Percentiles rank a stretch among this genome's conserved stretches.
Conservation (phyloP, 2,329 filamentous ascomycete genomes). For the Colletotrichum endophyticum region DNA sequence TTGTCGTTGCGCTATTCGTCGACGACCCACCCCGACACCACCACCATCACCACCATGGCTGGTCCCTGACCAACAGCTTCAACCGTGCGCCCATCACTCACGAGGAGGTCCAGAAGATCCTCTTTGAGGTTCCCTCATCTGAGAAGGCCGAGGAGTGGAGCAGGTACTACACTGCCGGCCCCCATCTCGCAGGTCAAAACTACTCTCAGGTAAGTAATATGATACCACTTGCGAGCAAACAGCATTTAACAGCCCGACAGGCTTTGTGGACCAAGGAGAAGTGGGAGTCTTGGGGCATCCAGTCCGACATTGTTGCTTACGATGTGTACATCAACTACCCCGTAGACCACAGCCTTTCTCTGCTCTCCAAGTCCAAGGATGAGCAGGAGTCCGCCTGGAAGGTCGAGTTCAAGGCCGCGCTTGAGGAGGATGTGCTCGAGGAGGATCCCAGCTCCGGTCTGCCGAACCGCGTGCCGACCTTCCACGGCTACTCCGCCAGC, state of each 20-base stretch:
- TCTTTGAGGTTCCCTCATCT: slow-evolving; percentile 63
- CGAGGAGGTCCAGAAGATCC: slow-evolving; percentile 58
- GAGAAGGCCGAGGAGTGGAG: slow-evolving; percentile 73
- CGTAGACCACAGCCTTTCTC: slow-evolving; percentile 69
- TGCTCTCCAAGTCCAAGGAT: slow-evolving; percentile 58
- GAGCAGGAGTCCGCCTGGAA: slow-evolving; percentile 47
- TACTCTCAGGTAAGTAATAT: slow-evolving; percentile 62
- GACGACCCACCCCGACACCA: slow-evolving; percentile 38
- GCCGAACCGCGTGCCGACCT: slow-evolving; percentile 79
- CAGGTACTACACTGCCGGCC: slow-evolving; percentile 76
- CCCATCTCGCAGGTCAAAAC: slow-evolving; percentile 80
- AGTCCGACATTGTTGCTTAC: slow-evolving; percentile 70
- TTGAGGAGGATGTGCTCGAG: slow-evolving; percentile 84
- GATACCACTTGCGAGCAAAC: neutral
- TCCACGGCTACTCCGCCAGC: slow-evolving; percentile 92
- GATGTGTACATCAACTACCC: slow-evolving; percentile 83
- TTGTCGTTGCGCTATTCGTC: slow-evolving; percentile 51
- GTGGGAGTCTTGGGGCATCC: slow-evolving; percentile 75
- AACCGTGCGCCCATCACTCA: slow-evolving; percentile 37
- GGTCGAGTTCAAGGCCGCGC: slow-evolving; percentile 76
- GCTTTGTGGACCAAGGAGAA: slow-evolving; percentile 77
- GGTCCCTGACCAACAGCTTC: slow-evolving; percentile 28
- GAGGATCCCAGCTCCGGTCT: slow-evolving; percentile 82
- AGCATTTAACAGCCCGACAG: slow-evolving; percentile 34
- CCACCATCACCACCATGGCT: slow-evolving; percentile 33